Conservation (phyloP, 2,329 filamentous ascomycete species). For the Hypomyces rosellus region DNA sequence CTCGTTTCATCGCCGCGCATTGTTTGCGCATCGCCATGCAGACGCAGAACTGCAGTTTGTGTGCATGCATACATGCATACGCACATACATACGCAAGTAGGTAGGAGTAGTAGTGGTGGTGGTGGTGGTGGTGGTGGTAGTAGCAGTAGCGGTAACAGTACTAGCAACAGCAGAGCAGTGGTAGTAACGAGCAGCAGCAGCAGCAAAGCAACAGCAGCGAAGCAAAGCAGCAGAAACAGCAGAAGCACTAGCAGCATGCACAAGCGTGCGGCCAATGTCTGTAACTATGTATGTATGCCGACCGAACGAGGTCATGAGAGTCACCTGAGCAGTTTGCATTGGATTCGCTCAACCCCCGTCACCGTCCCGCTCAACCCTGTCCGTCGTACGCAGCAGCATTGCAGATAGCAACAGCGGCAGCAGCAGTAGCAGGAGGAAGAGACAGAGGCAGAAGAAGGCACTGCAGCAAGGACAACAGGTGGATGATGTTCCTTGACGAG, state of each 20-base stretch:
- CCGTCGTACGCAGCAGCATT: neutral
- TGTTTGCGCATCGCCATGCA: neutral
- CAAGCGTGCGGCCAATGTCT: constrained; percentile 4
- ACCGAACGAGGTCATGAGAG: constrained; percentile 1
- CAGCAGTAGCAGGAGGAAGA: neutral
- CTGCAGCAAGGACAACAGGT: neutral
- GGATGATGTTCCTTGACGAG: too few relatives aligned
- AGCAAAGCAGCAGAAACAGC: too few relatives aligned
- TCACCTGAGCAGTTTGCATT: constrained; percentile 10
- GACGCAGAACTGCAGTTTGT: neutral
- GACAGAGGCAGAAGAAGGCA: neutral
- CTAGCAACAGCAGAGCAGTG: too few relatives aligned
- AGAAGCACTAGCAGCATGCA: neutral
- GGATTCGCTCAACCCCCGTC: too few relatives aligned
- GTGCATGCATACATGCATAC: too few relatives aligned
- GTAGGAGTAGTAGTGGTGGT: too few relatives aligned
- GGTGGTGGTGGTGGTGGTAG: too few relatives aligned
- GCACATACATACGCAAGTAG: too few relatives aligned
- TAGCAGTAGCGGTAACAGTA: too few relatives aligned
- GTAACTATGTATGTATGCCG: too few relatives aligned
- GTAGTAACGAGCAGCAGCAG: too few relatives aligned
- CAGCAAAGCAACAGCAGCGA: neutral
- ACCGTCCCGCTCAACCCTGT: constrained; percentile 1
- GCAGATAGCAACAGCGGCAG: neutral
- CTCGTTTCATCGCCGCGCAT: neutral